Evolutionary conservation across 2,329 filamentous ascomycete species (phyloP), one percentile per base, ranked within the genome.

Genomic region (Zymoseptoria brevis): DNA sequence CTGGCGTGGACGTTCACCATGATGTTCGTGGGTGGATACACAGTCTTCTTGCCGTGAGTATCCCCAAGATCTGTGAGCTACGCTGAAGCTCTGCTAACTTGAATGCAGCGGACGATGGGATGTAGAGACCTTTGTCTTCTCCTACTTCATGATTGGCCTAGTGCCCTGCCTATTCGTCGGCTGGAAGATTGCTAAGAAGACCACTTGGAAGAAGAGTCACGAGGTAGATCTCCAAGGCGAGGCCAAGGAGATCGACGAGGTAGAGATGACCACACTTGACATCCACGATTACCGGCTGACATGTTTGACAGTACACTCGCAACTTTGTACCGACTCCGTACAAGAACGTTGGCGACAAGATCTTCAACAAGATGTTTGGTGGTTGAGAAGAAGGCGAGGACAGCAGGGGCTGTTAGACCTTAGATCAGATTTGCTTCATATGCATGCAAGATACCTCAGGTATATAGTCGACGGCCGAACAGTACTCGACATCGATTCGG

Each of bases 21-120:
- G 85, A 82, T 85, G 0, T 84, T 92, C 65, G 84, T 91, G 1
- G 84, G 87, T 8, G 89, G 89, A 0, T 93, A 91, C 63, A 81
- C 85, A 0, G 87, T 92, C 1, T 93, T 92, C 66, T 69, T 91
- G 52, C 85, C 87, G 21, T 41, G 6, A 41, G 35, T n/a, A n/a
- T n/a, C n/a, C n/a, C n/a, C n/a, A n/a, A n/a, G n/a, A n/a, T n/a
- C n/a, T n/a, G n/a, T n/a, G n/a, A n/a, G n/a, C n/a, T n/a, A n/a
- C n/a, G n/a, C n/a, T n/a, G n/a, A n/a, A n/a, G n/a, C n/a, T n/a
- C n/a, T n/a, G n/a, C n/a, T n/a, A n/a, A n/a, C n/a, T n/a, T n/a
- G n/a, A n/a, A n/a, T n/a, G n/a, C n/a, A 41, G 35, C n/a, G 49
- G 50, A 54, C 77, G 79, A 7, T 91, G 87, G 88, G 80, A 84